Percentiles rank a stretch among this genome's conserved stretches.
These are phyloP conservation scores for Carallia brachiata DNA, from an alignment of 345 rosid species.

Conservation along the genomic window DNA sequence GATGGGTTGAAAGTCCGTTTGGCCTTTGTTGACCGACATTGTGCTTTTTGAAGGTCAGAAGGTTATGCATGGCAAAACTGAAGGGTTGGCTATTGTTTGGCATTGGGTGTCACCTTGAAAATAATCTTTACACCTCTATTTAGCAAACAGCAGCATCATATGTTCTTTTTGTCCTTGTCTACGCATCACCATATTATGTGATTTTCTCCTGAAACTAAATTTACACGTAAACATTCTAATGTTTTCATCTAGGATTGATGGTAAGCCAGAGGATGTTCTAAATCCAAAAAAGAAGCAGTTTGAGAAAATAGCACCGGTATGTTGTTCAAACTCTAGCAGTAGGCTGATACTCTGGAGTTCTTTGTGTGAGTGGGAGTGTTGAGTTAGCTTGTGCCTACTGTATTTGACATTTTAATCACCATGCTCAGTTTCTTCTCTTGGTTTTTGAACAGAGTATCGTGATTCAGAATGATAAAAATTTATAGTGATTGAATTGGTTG, in stretches of 20 bases:
- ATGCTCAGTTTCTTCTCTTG: not conserved
- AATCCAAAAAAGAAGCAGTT: slow-evolving; percentile 96
- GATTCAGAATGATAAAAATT: not conserved
- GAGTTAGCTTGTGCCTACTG: not conserved
- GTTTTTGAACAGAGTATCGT: not conserved
- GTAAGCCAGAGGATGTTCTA: slow-evolving; percentile 91
- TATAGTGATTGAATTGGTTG: not conserved
- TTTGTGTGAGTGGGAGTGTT: not conserved
- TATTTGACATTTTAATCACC: too few species aligned
- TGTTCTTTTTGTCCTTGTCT: not conserved
- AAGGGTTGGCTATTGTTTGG: not conserved
- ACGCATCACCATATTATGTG: not conserved
- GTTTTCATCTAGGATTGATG: slow-evolving; percentile 61
- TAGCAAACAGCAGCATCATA: not conserved
- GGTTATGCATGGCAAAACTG: not conserved
- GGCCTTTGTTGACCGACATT: too few species aligned
- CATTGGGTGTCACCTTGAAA: not conserved
- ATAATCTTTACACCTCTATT: not conserved
- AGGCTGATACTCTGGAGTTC: not conserved
- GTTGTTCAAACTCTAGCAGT: slow-evolving; percentile 1
- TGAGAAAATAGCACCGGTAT: slow-evolving; percentile 91
- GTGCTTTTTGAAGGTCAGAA: not conserved
- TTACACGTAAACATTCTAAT: not conserved
- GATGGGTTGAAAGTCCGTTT: not conserved
- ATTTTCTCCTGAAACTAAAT: not conserved